Conservation (phyloP, 768 basidiomycete genomes). For the Hypholoma sublateritium region DNA sequence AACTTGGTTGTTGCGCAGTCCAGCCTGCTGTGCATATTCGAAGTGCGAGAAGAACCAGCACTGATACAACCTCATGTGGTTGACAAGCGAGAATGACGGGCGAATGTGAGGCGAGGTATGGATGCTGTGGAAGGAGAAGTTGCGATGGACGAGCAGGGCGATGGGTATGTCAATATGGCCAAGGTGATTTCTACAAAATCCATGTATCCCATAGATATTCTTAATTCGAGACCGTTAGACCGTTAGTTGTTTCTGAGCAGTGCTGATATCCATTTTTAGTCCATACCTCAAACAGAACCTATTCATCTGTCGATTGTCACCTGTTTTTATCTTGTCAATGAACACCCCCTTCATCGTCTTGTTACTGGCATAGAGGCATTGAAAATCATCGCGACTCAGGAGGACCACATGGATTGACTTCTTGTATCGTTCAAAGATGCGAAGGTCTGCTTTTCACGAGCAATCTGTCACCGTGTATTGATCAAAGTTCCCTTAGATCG, state of each 20-base stretch:
- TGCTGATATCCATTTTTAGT: constrained; percentile 41
- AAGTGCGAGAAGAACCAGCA: constrained; percentile 72
- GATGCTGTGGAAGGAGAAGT: constrained; percentile 79
- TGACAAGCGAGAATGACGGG: constrained; percentile 58
- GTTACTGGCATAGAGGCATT: constrained; percentile 86
- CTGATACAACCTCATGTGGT: constrained; percentile 55
- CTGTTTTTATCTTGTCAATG: constrained; percentile 74
- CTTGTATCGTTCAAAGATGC: constrained; percentile 95
- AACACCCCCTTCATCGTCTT: constrained; percentile 82
- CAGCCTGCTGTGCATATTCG: constrained; percentile 82
- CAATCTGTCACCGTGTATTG: background rate
- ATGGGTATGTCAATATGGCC: constrained; percentile 78
- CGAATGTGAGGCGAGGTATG: constrained; percentile 58
- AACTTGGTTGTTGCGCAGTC: constrained; percentile 90
- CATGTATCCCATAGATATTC: constrained; percentile 27
- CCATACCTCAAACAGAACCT: constrained; percentile 46
- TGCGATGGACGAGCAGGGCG: constrained; percentile 75
- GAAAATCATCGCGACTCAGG: constrained; percentile 70
- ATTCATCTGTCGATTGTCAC: constrained; percentile 53
- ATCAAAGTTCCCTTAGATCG: constrained; percentile 57
- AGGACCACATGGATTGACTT: constrained; percentile 84
- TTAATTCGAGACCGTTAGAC: constrained; percentile 11
- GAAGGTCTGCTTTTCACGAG: constrained; percentile 57
- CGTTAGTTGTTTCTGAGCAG: constrained; percentile 15
- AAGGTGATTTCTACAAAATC: constrained; percentile 58